Conservation (phyloP, 2,329 filamentous ascomycete genomes). For the Colletotrichum sp. region DNA sequence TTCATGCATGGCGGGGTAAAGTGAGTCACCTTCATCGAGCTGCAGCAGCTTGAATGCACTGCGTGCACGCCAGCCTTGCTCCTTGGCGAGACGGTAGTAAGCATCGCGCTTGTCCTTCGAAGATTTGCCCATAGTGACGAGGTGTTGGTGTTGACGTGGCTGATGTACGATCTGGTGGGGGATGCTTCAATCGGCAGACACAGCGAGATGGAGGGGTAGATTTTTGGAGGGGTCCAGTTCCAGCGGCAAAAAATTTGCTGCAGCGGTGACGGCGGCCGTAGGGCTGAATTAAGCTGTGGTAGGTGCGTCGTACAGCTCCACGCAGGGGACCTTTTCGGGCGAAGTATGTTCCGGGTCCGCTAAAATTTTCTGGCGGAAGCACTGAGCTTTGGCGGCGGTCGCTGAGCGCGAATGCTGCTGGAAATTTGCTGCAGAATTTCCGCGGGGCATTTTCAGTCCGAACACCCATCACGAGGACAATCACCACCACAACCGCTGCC, state of each 20-base stretch:
- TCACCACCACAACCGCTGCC: neutral
- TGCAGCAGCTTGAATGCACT: conserved; percentile 98
- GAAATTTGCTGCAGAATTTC: neutral
- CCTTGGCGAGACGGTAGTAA: conserved; percentile 97
- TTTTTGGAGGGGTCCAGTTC: conserved; percentile 12
- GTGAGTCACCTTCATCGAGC: conserved; percentile 73
- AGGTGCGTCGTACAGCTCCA: conserved; percentile 10
- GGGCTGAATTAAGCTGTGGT: conserved; percentile 35
- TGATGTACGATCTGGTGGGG: neutral
- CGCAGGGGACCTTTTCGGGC: neutral
- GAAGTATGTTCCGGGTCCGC: conserved; percentile 14
- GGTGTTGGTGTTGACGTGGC: neutral
- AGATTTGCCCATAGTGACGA: conserved; percentile 77
- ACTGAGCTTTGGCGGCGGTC: neutral
- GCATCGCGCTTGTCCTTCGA: conserved; percentile 99
- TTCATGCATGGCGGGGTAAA: neutral
- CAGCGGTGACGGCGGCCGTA: conserved; percentile 13
- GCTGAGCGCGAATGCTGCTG: neutral
- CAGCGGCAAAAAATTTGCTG: conserved; percentile 21
- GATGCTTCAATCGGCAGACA: neutral
- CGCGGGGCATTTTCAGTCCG: neutral
- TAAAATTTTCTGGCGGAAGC: conserved; percentile 12
- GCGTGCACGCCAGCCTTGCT: conserved; percentile 96
- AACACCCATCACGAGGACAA: neutral
- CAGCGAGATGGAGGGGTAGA: neutral